phyloP scores from a whole-genome alignment of 345 rosid species.

The Aquilaria malaccensis region DNA sequence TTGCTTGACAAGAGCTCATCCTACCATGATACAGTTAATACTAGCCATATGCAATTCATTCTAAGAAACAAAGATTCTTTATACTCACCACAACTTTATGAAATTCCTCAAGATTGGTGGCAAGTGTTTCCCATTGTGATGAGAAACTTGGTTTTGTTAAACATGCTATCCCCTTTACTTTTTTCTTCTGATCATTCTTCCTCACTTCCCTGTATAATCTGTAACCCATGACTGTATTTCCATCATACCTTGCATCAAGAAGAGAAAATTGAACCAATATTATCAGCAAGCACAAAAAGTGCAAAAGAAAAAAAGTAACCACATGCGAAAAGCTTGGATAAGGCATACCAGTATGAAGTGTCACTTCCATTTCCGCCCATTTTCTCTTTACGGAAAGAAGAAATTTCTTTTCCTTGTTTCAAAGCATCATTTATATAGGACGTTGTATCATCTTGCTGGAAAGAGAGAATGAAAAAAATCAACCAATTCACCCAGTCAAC shows the following conservation, averaged over 20 bases:
- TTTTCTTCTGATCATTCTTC: constrained; percentile 23
- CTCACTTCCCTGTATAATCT: constrained; percentile 66
- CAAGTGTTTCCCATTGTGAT: constrained; percentile 69
- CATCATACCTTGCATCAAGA: constrained; percentile 54
- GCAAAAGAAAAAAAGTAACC: background rate
- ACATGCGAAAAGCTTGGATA: constrained; percentile 15
- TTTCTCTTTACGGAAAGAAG: constrained; percentile 54
- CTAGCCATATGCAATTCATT: constrained; percentile 3
- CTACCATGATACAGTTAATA: constrained; percentile 31
- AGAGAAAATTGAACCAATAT: background rate
- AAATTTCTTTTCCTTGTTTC: constrained; percentile 39
- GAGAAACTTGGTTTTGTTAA: constrained; percentile 16
- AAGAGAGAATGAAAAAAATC: background rate
- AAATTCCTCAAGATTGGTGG: constrained; percentile 71
- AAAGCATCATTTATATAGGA: constrained; percentile 41
- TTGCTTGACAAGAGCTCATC: constrained; percentile 55
- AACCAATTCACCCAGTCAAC: too few relatives aligned
- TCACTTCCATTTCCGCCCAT: constrained; percentile 57
- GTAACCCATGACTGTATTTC: constrained; percentile 53
- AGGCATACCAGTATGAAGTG: constrained; percentile 65
- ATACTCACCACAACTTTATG: constrained; percentile 43
- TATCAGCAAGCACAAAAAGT: constrained; percentile 9
- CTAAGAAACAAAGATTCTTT: constrained; percentile 11
- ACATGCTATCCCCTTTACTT: constrained; percentile 27
- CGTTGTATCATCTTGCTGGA: constrained; percentile 70